A percentile compares a stretch with the other conserved stretches of the same genome.
These are phyloP conservation scores for Massarina eburnea DNA, from an alignment of 2,329 filamentous ascomycete genomes.

Conservation along the genomic window DNA sequence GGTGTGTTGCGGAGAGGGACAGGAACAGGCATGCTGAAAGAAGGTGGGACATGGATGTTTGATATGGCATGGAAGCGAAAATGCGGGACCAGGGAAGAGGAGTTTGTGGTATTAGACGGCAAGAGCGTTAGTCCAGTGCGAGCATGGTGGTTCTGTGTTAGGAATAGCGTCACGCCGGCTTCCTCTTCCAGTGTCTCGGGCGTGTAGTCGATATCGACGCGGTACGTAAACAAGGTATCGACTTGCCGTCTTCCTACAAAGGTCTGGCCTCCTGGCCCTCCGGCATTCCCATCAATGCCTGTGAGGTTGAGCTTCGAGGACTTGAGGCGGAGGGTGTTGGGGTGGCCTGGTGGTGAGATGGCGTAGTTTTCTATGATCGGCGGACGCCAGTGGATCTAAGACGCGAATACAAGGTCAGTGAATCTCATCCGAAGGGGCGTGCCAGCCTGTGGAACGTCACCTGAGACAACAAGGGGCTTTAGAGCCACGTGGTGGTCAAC, in stretches of 20 bases:
- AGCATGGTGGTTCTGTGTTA: constrained; percentile 55
- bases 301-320: constrained; percentile 59
- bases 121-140: constrained; percentile 46
- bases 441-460: too few relatives aligned
- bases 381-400: constrained; percentile 58
- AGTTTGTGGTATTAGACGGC: constrained; percentile 7
- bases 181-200: constrained; percentile 49
- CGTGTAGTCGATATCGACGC: constrained; percentile 49
- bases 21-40: constrained; percentile 45
- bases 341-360: constrained; percentile 50
- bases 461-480: too few relatives aligned
- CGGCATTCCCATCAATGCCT: constrained; percentile 51
- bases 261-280: constrained; percentile 48
- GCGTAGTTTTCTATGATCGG: constrained; percentile 50
- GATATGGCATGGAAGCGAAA: constrained; percentile 51
- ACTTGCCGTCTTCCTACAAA: constrained; percentile 58
- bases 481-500: too few relatives aligned
- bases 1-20: constrained; percentile 37
- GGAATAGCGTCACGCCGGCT: constrained; percentile 56
- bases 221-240: constrained; percentile 57
- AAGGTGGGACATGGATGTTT: constrained; percentile 42
- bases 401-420: too few relatives aligned
- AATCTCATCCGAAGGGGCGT: too few relatives aligned
- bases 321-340: constrained; percentile 49
- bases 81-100: constrained; percentile 28